A percentile compares a stretch with the other conserved stretches of the same genome.
Conservation (phyloP, 148 eudicot genomes). For the Drosera capensis region DNA sequence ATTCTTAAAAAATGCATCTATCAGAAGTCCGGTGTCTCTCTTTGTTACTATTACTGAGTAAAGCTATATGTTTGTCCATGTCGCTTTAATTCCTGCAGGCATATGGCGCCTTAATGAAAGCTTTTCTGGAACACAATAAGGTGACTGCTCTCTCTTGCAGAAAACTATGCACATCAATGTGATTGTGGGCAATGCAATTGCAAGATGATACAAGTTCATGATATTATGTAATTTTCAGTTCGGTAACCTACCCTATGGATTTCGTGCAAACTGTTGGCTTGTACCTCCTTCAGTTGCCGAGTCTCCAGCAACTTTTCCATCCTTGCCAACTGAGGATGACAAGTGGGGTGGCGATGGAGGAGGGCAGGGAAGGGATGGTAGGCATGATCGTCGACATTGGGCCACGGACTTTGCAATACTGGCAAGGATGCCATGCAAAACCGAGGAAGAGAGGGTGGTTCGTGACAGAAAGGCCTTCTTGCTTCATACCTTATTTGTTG, state of each 20-base stretch:
- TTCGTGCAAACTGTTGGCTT: conserved; percentile 95
- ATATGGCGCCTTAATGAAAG: conserved; percentile 79
- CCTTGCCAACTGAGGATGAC: conserved; percentile 77
- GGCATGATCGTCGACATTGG: conserved; percentile 72
- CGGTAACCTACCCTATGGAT: conserved; percentile 97
- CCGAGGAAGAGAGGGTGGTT: conserved; percentile 88
- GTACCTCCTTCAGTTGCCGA: conserved; percentile 62
- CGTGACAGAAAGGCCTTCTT: conserved; percentile 94
- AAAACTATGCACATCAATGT: background rate
- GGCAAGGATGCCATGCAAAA: conserved; percentile 76
- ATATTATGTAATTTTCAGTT: conserved; percentile 37
- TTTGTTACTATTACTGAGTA: background rate
- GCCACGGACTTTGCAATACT: conserved; percentile 84
- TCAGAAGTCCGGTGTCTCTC: too few species aligned
- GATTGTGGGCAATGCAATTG: conserved; percentile 6
- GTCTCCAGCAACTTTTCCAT: conserved; percentile 42
- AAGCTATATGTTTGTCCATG: background rate
- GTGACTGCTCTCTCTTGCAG: conserved; percentile 21
- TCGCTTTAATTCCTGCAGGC: conserved; percentile 37
- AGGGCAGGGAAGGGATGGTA: conserved; percentile 70
- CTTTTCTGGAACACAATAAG: conserved; percentile 90
- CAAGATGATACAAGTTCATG: conserved; percentile 10
- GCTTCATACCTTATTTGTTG: conserved; percentile 84
- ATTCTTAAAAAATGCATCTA: too few species aligned
- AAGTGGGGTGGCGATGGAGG: conserved; percentile 95